Base-by-base conservation (phyloP, 2,329 filamentous ascomycete species). In the Parastagonospora avenae region DNA sequence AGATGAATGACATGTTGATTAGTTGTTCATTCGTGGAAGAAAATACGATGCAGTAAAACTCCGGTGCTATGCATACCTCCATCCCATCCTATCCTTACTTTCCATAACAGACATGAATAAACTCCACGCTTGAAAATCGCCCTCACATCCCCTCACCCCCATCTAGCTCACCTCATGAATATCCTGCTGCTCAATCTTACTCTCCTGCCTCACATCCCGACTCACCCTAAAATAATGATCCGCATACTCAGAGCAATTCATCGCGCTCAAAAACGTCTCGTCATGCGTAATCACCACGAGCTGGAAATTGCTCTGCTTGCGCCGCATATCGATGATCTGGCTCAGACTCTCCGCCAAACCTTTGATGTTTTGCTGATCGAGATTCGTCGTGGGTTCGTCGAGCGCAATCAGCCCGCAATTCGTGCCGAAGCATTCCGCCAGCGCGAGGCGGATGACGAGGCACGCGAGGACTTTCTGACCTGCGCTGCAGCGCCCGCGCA, bases 221-320 rank as follows among this genome's bases (percentile, higher is more conserved):
- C 84, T 88, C 9, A 99, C 90, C 4, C 92, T 85, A 76, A 90
- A 97, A 72, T 97, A 99, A 59, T 88, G 86, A 74, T 97, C 94
- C 58, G 89, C 90, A 70, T 96, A 97, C 62, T 99, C 93, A 19
- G 86, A 88, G 72, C 92, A 96, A 62, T 92, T 87, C 94, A 99
- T 99, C 68, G 92, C 86, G 47, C 89, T 84, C 68, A 99, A 71
- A 67, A 99, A 99, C 67, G 96, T 91, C 77, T 97, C 95, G 76
- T 99, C 94, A 80, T 99, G 94, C 4, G 94, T 99, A 73, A 99
- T 99, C 67, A 99, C 91, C 68, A 99, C 94, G 48, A 99, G 85
- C 79, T 99, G 95, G 75, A 99, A 97, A 73, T 99, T 99, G 48
- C 86, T 84, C 80, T 99, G 94, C 55, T 88, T 85, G 71, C 89